Conservation (phyloP, 257 asterid genomes). For the Sherardia arvensis region DNA sequence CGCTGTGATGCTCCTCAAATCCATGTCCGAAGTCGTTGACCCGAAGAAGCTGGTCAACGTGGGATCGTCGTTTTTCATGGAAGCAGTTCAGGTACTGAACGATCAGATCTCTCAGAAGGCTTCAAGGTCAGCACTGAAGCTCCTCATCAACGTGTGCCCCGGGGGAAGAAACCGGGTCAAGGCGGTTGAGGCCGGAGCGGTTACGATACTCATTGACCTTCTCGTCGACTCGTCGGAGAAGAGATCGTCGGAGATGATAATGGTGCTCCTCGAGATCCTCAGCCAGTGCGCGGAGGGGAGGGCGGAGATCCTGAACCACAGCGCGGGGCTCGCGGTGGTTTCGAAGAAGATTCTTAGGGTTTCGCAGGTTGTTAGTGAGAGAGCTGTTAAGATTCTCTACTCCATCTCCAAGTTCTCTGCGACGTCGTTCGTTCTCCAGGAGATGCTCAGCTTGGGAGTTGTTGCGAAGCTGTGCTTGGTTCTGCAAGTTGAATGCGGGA, state of each 20-base stretch:
- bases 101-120: slow-evolving; percentile 45
- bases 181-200: slow-evolving; percentile 50
- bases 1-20: slow-evolving; percentile 38
- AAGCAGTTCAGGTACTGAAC: slow-evolving; percentile 28
- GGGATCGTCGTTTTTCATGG: slow-evolving; percentile 28
- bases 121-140: slow-evolving; percentile 34
- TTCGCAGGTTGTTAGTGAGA: slow-evolving; percentile 55
- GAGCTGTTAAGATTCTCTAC: slow-evolving; percentile 50
- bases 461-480: slow-evolving; percentile 60
- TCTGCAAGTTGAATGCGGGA: slow-evolving; percentile 53
- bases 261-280: slow-evolving; percentile 39
- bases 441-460: slow-evolving; percentile 69
- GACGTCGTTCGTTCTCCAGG: slow-evolving; percentile 34
- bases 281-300: slow-evolving; percentile 90
- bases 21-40: slow-evolving; percentile 35
- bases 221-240: slow-evolving; percentile 38
- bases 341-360: slow-evolving; percentile 82
- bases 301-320: slow-evolving; percentile 56
- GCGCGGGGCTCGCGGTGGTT: slow-evolving; percentile 67
- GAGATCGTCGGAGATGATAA: slow-evolving; percentile 38
- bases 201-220: slow-evolving; percentile 32
- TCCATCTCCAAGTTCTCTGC: slow-evolving; percentile 54
- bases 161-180: slow-evolving; percentile 50
- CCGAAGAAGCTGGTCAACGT: slow-evolving; percentile 20
- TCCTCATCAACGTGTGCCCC: slow-evolving; percentile 32